phyloP scores from a whole-genome alignment of 2,329 filamentous ascomycete genomes.

The Neofusicoccum cordaticola region DNA sequence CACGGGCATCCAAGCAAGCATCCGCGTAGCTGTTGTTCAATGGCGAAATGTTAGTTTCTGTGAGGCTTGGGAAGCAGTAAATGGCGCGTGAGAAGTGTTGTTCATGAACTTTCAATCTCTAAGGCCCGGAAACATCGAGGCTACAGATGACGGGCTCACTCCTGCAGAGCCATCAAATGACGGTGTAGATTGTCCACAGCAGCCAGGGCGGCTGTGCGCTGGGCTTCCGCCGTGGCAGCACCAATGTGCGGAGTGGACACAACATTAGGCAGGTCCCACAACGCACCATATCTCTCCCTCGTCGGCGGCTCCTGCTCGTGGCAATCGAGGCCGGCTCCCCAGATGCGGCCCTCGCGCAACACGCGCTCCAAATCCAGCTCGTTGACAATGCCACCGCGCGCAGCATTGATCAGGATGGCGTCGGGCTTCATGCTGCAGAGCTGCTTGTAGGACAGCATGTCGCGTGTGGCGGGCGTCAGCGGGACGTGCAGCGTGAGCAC shows the following conservation, averaged over 20 bases:
- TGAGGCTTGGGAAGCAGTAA: too few relatives aligned
- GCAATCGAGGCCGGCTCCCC: constrained; percentile 50
- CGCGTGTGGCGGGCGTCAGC: constrained; percentile 26
- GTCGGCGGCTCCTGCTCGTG: constrained; percentile 47
- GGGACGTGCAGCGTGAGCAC: constrained; percentile 26
- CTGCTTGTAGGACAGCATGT: constrained; percentile 34
- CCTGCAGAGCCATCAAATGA: not conserved
- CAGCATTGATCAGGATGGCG: constrained; percentile 46
- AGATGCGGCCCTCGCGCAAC: constrained; percentile 41
- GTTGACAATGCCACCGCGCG: constrained; percentile 49
- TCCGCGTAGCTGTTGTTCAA: not conserved
- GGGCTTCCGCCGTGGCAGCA: constrained; percentile 42
- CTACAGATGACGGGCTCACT: not conserved
- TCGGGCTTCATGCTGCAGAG: constrained; percentile 41
- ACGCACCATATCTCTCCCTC: constrained; percentile 37
- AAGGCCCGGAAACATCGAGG: too few relatives aligned
- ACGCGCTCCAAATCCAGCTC: constrained; percentile 46
- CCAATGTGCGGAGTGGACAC: constrained; percentile 52
- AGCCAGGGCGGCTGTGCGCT: constrained; percentile 35
- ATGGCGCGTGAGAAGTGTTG: too few relatives aligned
- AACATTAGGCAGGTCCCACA: constrained; percentile 44
- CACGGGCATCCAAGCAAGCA: not conserved
- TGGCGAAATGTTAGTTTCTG: not conserved
- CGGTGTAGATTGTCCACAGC: constrained; percentile 32
- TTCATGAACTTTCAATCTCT: too few relatives aligned